Percentiles rank a stretch among this genome's conserved stretches.
Conservation (phyloP, 768 basidiomycete genomes). For the Boletus patriciae region DNA sequence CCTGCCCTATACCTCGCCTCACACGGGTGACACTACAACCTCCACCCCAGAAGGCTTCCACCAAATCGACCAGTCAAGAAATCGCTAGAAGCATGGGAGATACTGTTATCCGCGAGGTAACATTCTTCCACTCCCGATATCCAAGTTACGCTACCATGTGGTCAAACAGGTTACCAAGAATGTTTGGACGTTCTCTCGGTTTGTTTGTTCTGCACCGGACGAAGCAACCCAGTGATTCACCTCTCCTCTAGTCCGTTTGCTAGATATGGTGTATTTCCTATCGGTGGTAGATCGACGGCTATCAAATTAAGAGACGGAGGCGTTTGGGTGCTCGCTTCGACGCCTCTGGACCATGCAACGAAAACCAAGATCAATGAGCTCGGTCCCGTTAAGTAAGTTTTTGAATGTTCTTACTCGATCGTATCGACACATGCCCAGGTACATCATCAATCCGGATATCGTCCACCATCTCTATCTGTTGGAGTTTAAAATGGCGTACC, state of each 20-base stretch:
- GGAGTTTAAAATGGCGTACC: slow-evolving; percentile 70
- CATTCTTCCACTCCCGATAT: background rate
- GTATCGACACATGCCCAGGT: slow-evolving; percentile 36
- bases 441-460: slow-evolving; percentile 56
- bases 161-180: slow-evolving; percentile 45
- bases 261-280: slow-evolving; percentile 63
- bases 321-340: slow-evolving; percentile 84
- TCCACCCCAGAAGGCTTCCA: slow-evolving; percentile 14
- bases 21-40: slow-evolving; percentile 15
- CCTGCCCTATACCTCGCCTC: slow-evolving; percentile 16
- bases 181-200: slow-evolving; percentile 70
- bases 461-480: slow-evolving; percentile 62
- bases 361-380: slow-evolving; percentile 59
- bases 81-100: slow-evolving; percentile 30
- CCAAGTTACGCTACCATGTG: background rate
- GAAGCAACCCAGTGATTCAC: slow-evolving; percentile 6
- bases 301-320: slow-evolving; percentile 64
- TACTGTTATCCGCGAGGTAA: slow-evolving; percentile 46
- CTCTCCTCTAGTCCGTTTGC: slow-evolving; percentile 55
- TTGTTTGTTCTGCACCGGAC: slow-evolving; percentile 33
- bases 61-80: slow-evolving; percentile 5
- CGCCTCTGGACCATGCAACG: slow-evolving; percentile 65
- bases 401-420: background rate
- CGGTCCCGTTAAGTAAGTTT: slow-evolving; percentile 62
- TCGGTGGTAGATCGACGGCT: slow-evolving; percentile 85